Evolutionary conservation across 208 protist genomes (phyloP), one percentile per base, ranked within the genome.

Genomic region (Herpetomonas samuelpessoai): DNA sequence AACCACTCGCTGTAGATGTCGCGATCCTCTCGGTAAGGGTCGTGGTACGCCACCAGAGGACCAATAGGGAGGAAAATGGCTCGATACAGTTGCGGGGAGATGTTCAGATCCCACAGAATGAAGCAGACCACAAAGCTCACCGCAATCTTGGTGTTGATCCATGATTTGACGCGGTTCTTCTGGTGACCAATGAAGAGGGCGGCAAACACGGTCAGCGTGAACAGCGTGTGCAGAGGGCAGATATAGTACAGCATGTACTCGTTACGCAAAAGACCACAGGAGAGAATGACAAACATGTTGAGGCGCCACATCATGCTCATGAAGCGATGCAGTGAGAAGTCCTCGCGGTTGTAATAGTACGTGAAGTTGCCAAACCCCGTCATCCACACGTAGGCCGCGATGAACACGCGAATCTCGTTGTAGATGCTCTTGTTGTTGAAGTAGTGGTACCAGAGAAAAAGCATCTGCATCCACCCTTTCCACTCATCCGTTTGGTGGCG

Each of bases 231-330:
- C 60, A 96, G 62, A 2, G 86, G 76, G 66, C 83, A 91, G 62
- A 97, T 92, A 75, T 96, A 96, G 74, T 97, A 97, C 26, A 97
- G 74, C 82, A 97, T 96, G 44, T 82, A 96, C 53, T 84, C 52
- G 57, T 86, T 85, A 50, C 66, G 21, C 57, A 91, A 28, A 24
- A 74, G 31, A 3, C 82, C 31, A 68, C 89, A 96, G 25, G 83
- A 51, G 16, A 67, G 65, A 14, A 85, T 7, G 21, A 83, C 75
- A n/a, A 93, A 57, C 46, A 93, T 91, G 73, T 96, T 96, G 38
- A 96, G 75, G 27, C 85, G 68, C 80, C 88, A 92, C 51, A 86
- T 63, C 65, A 76, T 89, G 38, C 80, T 67, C 22, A 84, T 59
- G 16, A 48, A n/a, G n/a, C n/a, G n/a, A n/a, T n/a, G 25, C 31